Conservation (phyloP, 805 yeast genomes). For the Sugiyamaella qingdaonensis region DNA sequence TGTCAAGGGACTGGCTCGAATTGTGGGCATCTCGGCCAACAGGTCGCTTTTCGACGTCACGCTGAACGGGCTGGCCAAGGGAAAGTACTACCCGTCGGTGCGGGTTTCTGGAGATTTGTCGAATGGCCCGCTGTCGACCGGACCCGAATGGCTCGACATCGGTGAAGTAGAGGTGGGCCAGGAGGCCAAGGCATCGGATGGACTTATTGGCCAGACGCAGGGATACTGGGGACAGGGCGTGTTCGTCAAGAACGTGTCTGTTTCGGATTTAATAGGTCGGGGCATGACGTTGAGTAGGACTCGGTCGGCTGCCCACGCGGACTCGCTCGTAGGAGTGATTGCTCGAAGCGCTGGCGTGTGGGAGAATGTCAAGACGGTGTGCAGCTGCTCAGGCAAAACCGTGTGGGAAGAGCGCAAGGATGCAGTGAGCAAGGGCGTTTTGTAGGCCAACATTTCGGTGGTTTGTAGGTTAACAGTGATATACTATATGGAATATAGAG, state of each 20-base stretch:
- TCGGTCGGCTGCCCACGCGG: constrained; percentile 20
- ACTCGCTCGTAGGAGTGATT: constrained; percentile 69
- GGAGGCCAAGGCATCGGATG: constrained; percentile 7
- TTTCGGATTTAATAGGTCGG: constrained; percentile 68
- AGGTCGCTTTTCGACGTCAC: constrained; percentile 72
- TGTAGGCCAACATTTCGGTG: neutral
- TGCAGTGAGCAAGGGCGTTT: constrained; percentile 55
- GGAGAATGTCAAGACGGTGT: constrained; percentile 91
- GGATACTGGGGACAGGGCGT: constrained; percentile 34
- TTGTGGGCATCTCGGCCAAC: constrained; percentile 58
- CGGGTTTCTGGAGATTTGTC: constrained; percentile 73
- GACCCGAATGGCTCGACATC: constrained; percentile 34
- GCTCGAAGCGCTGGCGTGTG: constrained; percentile 97
- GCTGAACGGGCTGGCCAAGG: constrained; percentile 63
- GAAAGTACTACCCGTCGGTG: constrained; percentile 65
- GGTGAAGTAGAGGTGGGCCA: constrained; percentile 26
- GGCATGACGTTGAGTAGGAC: constrained; percentile 36
- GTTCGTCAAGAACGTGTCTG: constrained; percentile 43
- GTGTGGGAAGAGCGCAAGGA: constrained; percentile 92
- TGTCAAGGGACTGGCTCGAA: constrained; percentile 82
- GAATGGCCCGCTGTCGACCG: constrained; percentile 35
- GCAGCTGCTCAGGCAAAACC: constrained; percentile 93
- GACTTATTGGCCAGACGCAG: constrained; percentile 6
- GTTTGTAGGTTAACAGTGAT: too few relatives aligned
- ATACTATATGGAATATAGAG: too few relatives aligned